A percentile compares a stretch with the other conserved stretches of the same genome.
Conservation (phyloP, 148 eudicot genomes). For the Vaccinium darrowii region DNA sequence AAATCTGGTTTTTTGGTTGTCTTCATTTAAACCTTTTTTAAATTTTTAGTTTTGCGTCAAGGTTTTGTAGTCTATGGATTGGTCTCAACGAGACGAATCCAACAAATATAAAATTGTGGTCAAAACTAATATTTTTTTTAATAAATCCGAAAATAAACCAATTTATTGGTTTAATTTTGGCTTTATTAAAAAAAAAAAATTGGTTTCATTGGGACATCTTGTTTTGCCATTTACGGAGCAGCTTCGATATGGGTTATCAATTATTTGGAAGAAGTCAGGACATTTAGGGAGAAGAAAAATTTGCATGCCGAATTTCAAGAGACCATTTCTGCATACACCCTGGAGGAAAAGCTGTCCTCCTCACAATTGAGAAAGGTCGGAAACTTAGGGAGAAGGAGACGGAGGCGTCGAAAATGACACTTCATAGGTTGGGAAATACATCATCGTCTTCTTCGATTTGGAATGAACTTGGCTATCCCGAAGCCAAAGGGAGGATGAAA, state of each 20-base stretch:
- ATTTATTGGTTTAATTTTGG: too few species aligned
- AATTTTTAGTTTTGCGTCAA: too few species aligned
- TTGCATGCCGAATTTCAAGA: conserved; percentile 7
- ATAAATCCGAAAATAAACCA: too few species aligned
- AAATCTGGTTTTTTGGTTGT: too few species aligned
- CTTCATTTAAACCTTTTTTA: too few species aligned
- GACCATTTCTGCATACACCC: conserved; percentile 29
- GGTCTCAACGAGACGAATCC: too few species aligned
- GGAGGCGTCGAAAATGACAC: conserved; percentile 27
- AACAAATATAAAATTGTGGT: too few species aligned
- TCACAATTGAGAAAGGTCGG: conserved; percentile 3
- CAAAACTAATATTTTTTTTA: too few species aligned
- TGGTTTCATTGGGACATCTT: conserved; percentile 9
- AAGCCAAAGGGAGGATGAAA: conserved; percentile 3
- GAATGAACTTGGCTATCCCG: neutral
- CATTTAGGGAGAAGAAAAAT: neutral
- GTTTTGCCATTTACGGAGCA: conserved; percentile 20
- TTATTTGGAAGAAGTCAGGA: neutral
- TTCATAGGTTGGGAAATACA: conserved; percentile 31
- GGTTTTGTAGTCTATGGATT: too few species aligned
- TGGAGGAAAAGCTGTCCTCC: conserved; percentile 19
- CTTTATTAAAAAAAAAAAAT: too few species aligned
- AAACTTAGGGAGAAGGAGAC: conserved; percentile 12
- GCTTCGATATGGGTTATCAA: conserved; percentile 4
- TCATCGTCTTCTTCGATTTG: conserved; percentile 5